These are phyloP conservation scores for Aspergillus sp. DNA, from an alignment of 2,329 filamentous ascomycete genomes.

Conservation along the genomic window DNA sequence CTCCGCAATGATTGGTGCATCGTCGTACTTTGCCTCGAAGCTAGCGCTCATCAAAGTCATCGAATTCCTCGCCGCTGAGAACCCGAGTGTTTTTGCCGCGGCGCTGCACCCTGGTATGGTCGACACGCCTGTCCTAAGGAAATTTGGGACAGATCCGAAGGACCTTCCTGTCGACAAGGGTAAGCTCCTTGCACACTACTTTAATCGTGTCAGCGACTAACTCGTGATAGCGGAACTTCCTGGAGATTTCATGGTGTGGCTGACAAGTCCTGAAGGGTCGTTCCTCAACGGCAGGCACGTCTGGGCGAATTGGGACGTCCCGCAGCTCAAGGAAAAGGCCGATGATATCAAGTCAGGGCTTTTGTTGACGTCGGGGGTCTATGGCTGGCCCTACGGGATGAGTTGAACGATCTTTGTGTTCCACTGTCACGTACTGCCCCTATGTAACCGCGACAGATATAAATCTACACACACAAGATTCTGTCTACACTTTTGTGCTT, in stretches of 20 bases:
- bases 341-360: slow-evolving; percentile 21
- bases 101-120: slow-evolving; percentile 52
- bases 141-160: slow-evolving; percentile 20
- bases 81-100: slow-evolving; percentile 44
- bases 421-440: too few species aligned
- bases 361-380: slow-evolving; percentile 5
- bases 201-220: too few species aligned
- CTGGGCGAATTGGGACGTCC: slow-evolving; percentile 48
- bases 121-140: slow-evolving; percentile 28
- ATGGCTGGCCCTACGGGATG: slow-evolving; percentile 12
- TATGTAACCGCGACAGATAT: too few species aligned
- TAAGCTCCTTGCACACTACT: neutral
- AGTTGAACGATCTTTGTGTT: too few species aligned
- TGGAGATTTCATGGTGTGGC: slow-evolving; percentile 42
- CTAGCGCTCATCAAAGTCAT: slow-evolving; percentile 48
- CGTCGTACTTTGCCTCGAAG: slow-evolving; percentile 50
- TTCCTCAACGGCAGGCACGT: slow-evolving; percentile 46
- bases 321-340: slow-evolving; percentile 39
- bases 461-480: too few species aligned
- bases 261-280: slow-evolving; percentile 41
- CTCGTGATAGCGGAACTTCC: slow-evolving; percentile 21
- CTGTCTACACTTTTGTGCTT: too few species aligned
- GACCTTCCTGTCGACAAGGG: neutral
- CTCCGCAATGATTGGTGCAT: slow-evolving; percentile 18
- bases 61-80: slow-evolving; percentile 48